Percentiles rank a stretch among this genome's conserved stretches.
These are phyloP conservation scores for Schwanniomyces sp. DNA, from an alignment of 805 yeast species.

Conservation along the genomic window DNA sequence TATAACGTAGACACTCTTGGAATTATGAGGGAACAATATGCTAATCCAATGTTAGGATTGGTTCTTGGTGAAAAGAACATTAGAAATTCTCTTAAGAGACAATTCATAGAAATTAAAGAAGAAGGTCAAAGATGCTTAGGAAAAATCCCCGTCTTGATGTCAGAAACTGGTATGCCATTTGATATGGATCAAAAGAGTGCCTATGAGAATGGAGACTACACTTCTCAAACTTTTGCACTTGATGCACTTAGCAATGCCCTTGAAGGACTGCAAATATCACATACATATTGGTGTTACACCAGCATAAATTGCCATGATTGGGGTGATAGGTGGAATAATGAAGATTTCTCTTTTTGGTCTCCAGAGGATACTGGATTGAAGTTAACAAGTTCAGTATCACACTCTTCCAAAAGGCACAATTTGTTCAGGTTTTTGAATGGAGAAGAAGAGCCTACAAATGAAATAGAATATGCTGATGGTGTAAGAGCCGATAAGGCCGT, in stretches of 20 bases:
- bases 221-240: conserved; percentile 75
- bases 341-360: conserved; percentile 88
- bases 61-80: conserved; percentile 83
- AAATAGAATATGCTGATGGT: conserved; percentile 42
- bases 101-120: conserved; percentile 60
- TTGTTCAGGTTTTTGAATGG: background rate
- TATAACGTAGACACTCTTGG: conserved; percentile 91
- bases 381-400: too few relatives aligned
- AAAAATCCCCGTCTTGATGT: conserved; percentile 69
- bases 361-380: conserved; percentile 51
- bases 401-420: too few relatives aligned
- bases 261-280: conserved; percentile 70
- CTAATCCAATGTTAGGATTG: conserved; percentile 68
- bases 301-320: conserved; percentile 70
- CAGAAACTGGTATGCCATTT: conserved; percentile 97
- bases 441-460: background rate
- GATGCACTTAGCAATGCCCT: conserved; percentile 81
- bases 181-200: conserved; percentile 87
- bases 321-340: conserved; percentile 95
- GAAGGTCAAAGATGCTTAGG: conserved; percentile 72
- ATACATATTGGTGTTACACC: conserved; percentile 86
- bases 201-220: conserved; percentile 62
- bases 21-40: conserved; percentile 73
- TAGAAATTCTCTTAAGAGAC: conserved; percentile 67
- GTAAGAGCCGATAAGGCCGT: conserved; percentile 74